phyloP scores from a whole-genome alignment of 768 basidiomycete genomes.

The Gyrodon lividus region DNA sequence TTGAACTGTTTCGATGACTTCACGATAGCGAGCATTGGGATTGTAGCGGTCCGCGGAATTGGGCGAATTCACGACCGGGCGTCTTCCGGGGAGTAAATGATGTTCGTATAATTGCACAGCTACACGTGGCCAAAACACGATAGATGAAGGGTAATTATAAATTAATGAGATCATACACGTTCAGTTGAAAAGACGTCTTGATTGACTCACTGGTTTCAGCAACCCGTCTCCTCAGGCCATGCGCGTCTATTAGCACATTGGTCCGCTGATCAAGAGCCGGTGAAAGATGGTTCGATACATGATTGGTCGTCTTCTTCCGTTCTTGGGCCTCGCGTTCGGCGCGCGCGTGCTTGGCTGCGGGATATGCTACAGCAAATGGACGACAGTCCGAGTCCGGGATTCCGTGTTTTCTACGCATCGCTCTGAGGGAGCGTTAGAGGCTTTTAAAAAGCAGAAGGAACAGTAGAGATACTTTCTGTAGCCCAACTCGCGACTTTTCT shows the following conservation, averaged over 20 bases:
- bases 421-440: conserved; percentile 39
- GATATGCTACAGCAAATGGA: conserved; percentile 86
- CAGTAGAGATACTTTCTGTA: conserved; percentile 57
- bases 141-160: conserved; percentile 23
- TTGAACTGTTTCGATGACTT: background rate
- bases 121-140: conserved; percentile 22
- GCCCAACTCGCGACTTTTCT: conserved; percentile 60
- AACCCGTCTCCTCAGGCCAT: conserved; percentile 41
- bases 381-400: conserved; percentile 82
- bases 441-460: background rate
- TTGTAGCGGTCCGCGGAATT: conserved; percentile 41
- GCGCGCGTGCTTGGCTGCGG: conserved; percentile 59
- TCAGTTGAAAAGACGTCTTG: conserved; percentile 15
- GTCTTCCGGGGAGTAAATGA: too few relatives aligned
- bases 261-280: conserved; percentile 28
- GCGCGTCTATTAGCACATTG: conserved; percentile 36
- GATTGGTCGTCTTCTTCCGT: conserved; percentile 32
- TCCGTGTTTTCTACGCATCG: conserved; percentile 73
- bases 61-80: conserved; percentile 16
- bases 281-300: conserved; percentile 22
- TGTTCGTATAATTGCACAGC: conserved; percentile 16
- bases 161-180: conserved; percentile 26
- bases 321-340: conserved; percentile 50
- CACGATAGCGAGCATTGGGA: conserved; percentile 23
- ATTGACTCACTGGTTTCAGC: conserved; percentile 46